These are phyloP conservation scores for Herpotrichia juniperi DNA, from an alignment of 2,329 filamentous ascomycete genomes.

Conservation along the genomic window DNA sequence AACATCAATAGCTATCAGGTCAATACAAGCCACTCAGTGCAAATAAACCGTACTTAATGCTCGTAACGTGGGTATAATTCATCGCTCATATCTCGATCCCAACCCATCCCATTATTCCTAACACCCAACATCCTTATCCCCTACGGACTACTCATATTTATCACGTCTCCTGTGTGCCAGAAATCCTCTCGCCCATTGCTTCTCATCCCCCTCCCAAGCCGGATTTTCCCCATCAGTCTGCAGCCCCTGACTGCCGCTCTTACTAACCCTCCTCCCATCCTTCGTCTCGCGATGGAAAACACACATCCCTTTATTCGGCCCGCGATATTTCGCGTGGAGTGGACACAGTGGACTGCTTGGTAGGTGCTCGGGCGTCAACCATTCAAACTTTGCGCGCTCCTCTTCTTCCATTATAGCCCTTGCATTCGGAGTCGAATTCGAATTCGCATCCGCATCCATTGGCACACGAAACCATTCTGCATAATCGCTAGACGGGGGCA, in stretches of 20 bases:
- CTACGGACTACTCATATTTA: constrained; percentile 20
- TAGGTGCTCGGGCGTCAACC: constrained; percentile 53
- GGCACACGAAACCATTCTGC: constrained; percentile 6
- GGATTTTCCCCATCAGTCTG: constrained; percentile 4
- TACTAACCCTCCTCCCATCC: too few species aligned
- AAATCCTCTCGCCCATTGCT: background rate
- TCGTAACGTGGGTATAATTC: constrained; percentile 2
- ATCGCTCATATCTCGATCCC: background rate
- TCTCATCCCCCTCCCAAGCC: constrained; percentile 3
- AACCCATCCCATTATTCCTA: background rate
- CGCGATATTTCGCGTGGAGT: constrained; percentile 45
- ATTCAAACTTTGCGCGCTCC: constrained; percentile 41
- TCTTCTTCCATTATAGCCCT: constrained; percentile 21
- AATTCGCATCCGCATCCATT: background rate
- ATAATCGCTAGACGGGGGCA: background rate
- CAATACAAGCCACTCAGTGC: too few species aligned
- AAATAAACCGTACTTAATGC: too few species aligned
- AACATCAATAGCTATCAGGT: too few species aligned
- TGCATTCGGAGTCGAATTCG: constrained; percentile 8
- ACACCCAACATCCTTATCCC: background rate
- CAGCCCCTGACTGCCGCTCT: background rate
- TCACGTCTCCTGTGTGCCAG: constrained; percentile 16
- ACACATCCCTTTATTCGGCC: constrained; percentile 47
- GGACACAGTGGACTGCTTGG: constrained; percentile 53
- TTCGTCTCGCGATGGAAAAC: constrained; percentile 48